phyloP scores from a whole-genome alignment of 306 rosid genomes.

The Sophora flavescens region DNA sequence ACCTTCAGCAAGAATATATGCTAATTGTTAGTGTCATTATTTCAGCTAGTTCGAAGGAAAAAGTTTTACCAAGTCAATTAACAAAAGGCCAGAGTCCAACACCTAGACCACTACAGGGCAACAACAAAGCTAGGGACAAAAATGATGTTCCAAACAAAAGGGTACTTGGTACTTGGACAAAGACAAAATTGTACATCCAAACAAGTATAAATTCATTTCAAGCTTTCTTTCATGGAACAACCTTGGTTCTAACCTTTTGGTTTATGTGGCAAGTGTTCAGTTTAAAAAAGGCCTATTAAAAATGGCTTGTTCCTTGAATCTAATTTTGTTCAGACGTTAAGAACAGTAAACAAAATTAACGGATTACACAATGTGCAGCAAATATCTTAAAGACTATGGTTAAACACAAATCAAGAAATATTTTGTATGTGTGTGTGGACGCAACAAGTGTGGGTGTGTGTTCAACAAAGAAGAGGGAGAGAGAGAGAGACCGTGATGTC shows the following conservation, averaged over 20 bases:
- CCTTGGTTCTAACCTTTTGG: background rate
- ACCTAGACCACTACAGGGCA: background rate
- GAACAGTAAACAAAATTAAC: background rate
- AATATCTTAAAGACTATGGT: background rate
- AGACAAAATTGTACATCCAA: slow-evolving; percentile 2
- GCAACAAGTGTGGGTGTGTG: background rate
- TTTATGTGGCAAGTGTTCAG: background rate
- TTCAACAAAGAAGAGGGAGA: slow-evolving; percentile 13
- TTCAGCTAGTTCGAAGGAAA: background rate
- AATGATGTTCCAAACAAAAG: background rate
- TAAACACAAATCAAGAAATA: slow-evolving; percentile 4
- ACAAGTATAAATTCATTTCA: slow-evolving; percentile 16
- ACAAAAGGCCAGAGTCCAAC: slow-evolving; percentile 4
- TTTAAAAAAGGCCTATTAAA: background rate
- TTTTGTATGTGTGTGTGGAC: background rate
- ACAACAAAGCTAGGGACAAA: background rate
- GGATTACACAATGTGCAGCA: background rate
- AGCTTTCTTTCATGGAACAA: background rate
- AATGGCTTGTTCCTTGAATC: slow-evolving; percentile 5
- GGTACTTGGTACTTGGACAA: slow-evolving; percentile 7
- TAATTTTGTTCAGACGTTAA: slow-evolving; percentile 9
- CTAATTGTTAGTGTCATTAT: background rate
- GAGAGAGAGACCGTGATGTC: slow-evolving; percentile 73
- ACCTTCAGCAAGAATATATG: slow-evolving; percentile 4
- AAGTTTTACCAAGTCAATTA: background rate